Conservation (phyloP, 495 filamentous ascomycete species). For the Trichocladium antarcticum region DNA sequence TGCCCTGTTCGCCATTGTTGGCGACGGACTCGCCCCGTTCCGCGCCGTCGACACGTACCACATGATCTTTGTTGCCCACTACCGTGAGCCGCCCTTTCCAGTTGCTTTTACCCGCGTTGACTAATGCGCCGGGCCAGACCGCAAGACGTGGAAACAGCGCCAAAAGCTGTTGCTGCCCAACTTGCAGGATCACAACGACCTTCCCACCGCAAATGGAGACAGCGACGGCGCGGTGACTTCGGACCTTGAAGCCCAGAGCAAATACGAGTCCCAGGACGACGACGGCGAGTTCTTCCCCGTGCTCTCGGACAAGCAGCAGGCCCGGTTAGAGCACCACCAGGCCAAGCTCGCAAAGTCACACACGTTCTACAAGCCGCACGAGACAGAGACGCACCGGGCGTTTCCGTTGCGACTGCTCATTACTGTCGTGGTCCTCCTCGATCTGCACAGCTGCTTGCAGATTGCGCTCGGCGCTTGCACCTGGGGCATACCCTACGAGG, state of each 20-base stretch:
- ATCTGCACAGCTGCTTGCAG: slow-evolving; percentile 63
- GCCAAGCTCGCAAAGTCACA: slow-evolving; percentile 64
- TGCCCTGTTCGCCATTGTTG: slow-evolving; percentile 65
- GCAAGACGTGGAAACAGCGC: slow-evolving; percentile 60
- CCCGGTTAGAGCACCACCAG: slow-evolving; percentile 57
- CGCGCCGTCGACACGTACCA: slow-evolving; percentile 71
- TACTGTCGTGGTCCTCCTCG: slow-evolving; percentile 60
- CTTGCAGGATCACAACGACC: slow-evolving; percentile 59
- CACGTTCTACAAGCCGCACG: slow-evolving; percentile 78
- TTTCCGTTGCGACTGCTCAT: slow-evolving; percentile 62
- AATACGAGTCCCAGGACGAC: slow-evolving; percentile 18
- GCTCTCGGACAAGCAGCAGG: slow-evolving; percentile 50
- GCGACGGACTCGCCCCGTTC: slow-evolving; percentile 66
- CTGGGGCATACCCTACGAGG: slow-evolving; percentile 55
- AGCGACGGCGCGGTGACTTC: not conserved
- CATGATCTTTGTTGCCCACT: slow-evolving; percentile 56
- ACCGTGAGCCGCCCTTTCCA: slow-evolving; percentile 13
- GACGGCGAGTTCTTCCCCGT: slow-evolving; percentile 44
- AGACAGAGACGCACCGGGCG: slow-evolving; percentile 66
- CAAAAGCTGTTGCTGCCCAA: slow-evolving; percentile 49
- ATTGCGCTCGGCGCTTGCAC: slow-evolving; percentile 65
- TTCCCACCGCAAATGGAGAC: slow-evolving; percentile 31
- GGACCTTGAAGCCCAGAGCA: slow-evolving; percentile 21
- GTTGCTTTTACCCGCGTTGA: not conserved
- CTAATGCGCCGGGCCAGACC: slow-evolving; percentile 36